Base-by-base conservation (phyloP, 441 rosid species). In the Corymbia citriodora region DNA sequence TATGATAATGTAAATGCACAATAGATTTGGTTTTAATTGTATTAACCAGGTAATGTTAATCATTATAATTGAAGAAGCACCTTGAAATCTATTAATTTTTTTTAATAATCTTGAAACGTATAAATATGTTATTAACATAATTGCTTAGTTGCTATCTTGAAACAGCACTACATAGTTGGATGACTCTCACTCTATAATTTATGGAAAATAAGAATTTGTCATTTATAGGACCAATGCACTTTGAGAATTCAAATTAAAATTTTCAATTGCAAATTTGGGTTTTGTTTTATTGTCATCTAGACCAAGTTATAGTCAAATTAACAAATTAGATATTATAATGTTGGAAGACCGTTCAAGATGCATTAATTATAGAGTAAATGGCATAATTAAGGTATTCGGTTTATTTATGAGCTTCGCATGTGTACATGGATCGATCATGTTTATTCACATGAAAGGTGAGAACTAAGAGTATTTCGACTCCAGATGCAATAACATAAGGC, bases 131-230 rank as follows among this genome's bases (percentile, higher is more conserved):
- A 55, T 55, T 55, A 55, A 7, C 10, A 55, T 55, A 27, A 61
- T 61, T 25, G n/a, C 1, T 61, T 27, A 61, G n/a, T 25, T 61
- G 68, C n/a, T 61, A 61, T 25, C 68, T 61, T 27, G n/a, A 61
- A 25, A 61, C 5, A 61, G 2, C 31, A 61, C 12, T 61, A 9
- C 29, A 5, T 21, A 21, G 23, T 18, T 59, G 65, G 65, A 27
- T 10, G 14, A 59, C n/a, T 10, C 15, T 59, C 29, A 59, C n/a
- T 55, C 27, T 21, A 55, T 21, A 59, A 0, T 18, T 55, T 7
- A 55, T 55, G 0, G 2, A 55, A 18, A 55, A 18, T 55, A 0
- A 18, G 23, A 55, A 3, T 18, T 55, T 18, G 57, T 55, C 23
- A 55, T 4, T 55, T 18, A 7, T 7, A 55, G 23, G 57, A 55